These are phyloP conservation scores for Flaveria ramosissima DNA, from an alignment of 129 eudicot species.

Conservation along the genomic window DNA sequence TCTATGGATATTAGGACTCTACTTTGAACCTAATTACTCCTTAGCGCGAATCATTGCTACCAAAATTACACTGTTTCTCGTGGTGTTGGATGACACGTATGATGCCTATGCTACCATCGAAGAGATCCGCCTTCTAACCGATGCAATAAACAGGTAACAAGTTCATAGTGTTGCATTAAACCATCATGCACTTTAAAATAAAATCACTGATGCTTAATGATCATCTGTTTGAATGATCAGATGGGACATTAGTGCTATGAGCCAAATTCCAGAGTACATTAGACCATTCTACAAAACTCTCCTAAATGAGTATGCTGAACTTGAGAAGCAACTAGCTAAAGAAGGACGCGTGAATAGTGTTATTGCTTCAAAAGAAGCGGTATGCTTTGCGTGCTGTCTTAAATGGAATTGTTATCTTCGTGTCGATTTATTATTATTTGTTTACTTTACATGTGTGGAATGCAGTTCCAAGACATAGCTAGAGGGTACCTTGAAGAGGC, in stretches of 20 bases:
- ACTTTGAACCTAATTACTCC: constrained; percentile 41
- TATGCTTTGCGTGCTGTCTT: background rate
- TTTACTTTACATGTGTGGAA: background rate
- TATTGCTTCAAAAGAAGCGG: constrained; percentile 31
- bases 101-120: constrained; percentile 41
- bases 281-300: constrained; percentile 27
- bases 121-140: constrained; percentile 32
- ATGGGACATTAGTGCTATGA: constrained; percentile 36
- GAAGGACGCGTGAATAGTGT: constrained; percentile 30
- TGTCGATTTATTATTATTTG: background rate
- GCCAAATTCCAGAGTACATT: constrained; percentile 38
- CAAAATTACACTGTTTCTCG: constrained; percentile 30
- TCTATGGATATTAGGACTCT: constrained; percentile 43
- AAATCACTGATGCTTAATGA: background rate
- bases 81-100: constrained; percentile 43
- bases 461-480: constrained; percentile 32
- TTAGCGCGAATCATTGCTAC: constrained; percentile 36
- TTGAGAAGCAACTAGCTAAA: constrained; percentile 29
- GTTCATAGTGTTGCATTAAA: background rate
- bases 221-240: constrained; percentile 3
- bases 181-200: background rate
- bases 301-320: constrained; percentile 30
- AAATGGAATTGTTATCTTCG: background rate
- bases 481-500: constrained; percentile 42
- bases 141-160: constrained; percentile 36